Evolutionary conservation across 495 filamentous ascomycete genomes (phyloP), one percentile per base, ranked within the genome.

Genomic region (Hyaloscypha finlandica): DNA sequence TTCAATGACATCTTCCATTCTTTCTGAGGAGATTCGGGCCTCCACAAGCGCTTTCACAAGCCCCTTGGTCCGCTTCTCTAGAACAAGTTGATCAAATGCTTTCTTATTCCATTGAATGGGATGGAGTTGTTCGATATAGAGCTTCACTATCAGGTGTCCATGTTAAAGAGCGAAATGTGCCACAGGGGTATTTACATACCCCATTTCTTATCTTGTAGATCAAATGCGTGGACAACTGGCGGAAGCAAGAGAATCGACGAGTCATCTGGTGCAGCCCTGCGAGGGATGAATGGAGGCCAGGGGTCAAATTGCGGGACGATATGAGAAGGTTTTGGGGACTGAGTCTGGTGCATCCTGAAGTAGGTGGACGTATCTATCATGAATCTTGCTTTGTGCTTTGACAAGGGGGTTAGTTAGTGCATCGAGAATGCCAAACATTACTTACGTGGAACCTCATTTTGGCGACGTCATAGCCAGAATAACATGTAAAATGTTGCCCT

Each of bases 141-240:
- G 62, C 4, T 74, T 57, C 22, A 72, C 70, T 89, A 82, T 31
- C 91, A 83, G 56, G 25, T 25, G 25, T 25, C 25, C 25, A 85
- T 81, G 75, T 92, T 85, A 31, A 84, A 82, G 54, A 83, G 0
- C 80, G 82, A 4, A 56, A 88, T 84, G 0, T 87, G 74, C 55
- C 9, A 9, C 25, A 3, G 88, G 25, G 25, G 25, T 25, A 25
- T 25, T 25, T 25, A 25, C 81, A 69, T 84, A 80, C 55, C 90
- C 82, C 3, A 89, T 79, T 61, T 85, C 85, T 1, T 82, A 82
- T 20, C 80, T 76, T 16, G 77, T 77, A 68, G 51, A 35, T 69
- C 52, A 20, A 63, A 68, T 30, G 59, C 66, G 42, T 60, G 64
- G 39, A 67, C 32, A n/a, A 12, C 6, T 3, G 64, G 31, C 8